These are phyloP conservation scores for Aspergillus uvarum DNA, from an alignment of 2,329 filamentous ascomycete species.

Conservation along the genomic window DNA sequence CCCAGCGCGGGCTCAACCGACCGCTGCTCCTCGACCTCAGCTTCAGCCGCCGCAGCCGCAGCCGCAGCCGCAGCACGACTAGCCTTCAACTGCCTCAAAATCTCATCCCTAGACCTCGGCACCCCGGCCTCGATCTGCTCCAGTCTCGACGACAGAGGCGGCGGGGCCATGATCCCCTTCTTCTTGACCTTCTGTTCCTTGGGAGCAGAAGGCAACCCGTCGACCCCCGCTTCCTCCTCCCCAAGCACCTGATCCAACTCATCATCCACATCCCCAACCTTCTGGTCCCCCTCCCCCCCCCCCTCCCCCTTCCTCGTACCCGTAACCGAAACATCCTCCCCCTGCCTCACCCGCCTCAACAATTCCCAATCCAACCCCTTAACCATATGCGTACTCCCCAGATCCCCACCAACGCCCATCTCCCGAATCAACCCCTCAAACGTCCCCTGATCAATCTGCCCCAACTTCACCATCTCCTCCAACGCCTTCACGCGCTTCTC, in stretches of 20 bases:
- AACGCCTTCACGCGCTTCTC: slow-evolving; percentile 71
- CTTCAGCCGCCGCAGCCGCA: slow-evolving; percentile 40
- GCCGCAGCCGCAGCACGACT: slow-evolving; percentile 45
- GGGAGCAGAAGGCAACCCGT: slow-evolving; percentile 24
- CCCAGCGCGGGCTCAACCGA: slow-evolving; percentile 53
- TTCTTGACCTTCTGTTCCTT: slow-evolving; percentile 49
- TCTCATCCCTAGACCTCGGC: slow-evolving; percentile 59
- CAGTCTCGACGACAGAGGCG: slow-evolving; percentile 20
- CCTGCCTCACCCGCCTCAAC: slow-evolving; percentile 45
- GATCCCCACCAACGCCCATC: slow-evolving; percentile 75
- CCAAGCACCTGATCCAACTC: slow-evolving; percentile 51
- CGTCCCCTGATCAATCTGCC: slow-evolving; percentile 75
- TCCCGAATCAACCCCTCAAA: slow-evolving; percentile 74
- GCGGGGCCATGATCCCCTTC: slow-evolving; percentile 52
- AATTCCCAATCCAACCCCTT: slow-evolving; percentile 89
- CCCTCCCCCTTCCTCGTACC: slow-evolving; percentile 21
- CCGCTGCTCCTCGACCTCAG: slow-evolving; percentile 37
- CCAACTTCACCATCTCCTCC: slow-evolving; percentile 77
- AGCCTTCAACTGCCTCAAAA: slow-evolving; percentile 59
- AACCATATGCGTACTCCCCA: slow-evolving; percentile 78
- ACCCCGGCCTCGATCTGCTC: background rate
- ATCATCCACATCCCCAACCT: slow-evolving; percentile 60
- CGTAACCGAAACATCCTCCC: slow-evolving; percentile 57
- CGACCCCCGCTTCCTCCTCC: slow-evolving; percentile 34
- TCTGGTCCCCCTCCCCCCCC: slow-evolving; percentile 31